phyloP scores from a whole-genome alignment of 768 basidiomycete genomes.

The Tulasnella sp. region DNA sequence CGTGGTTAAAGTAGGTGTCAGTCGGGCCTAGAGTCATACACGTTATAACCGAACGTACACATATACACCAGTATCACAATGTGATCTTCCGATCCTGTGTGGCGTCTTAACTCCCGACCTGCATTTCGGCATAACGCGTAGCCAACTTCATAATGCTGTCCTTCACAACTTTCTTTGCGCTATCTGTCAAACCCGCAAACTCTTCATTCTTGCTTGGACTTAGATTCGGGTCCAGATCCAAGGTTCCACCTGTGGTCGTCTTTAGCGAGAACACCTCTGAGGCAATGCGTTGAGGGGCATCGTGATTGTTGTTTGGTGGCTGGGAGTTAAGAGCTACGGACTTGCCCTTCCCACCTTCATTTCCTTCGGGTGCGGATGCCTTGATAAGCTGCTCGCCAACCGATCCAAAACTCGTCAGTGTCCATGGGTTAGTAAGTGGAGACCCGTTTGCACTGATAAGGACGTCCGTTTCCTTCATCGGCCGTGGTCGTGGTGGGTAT shows the following conservation, averaged over 20 bases:
- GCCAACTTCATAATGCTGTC: conserved; percentile 15
- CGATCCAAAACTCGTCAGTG: conserved; percentile 16
- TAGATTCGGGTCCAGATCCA: conserved; percentile 27
- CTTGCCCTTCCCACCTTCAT: conserved; percentile 8
- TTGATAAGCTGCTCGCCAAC: conserved; percentile 22
- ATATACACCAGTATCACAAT: no score
- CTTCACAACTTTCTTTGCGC: conserved; percentile 15
- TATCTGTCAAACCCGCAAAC: conserved; percentile 13
- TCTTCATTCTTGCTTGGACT: conserved; percentile 21
- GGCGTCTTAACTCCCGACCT: not conserved
- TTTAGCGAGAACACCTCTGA: conserved; percentile 18
- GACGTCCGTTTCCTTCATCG: conserved; percentile 21
- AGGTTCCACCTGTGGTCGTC: conserved; percentile 22
- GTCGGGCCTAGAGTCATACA: no score
- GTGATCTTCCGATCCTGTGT: no score
- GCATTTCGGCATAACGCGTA: conserved; percentile 4
- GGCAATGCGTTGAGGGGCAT: not conserved
- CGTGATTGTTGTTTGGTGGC: not conserved
- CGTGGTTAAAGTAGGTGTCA: no score
- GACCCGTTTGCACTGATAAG: conserved; percentile 27
- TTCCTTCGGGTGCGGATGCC: conserved; percentile 24
- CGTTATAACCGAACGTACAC: no score
- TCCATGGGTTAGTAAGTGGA: conserved; percentile 24
- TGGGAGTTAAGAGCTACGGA: not conserved
- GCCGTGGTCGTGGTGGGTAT: conserved; percentile 20